A percentile compares a stretch with the other conserved stretches of the same genome.
These are phyloP conservation scores for Aspergillus incahuasiensis DNA, from an alignment of 495 filamentous ascomycete genomes.

Conservation along the genomic window DNA sequence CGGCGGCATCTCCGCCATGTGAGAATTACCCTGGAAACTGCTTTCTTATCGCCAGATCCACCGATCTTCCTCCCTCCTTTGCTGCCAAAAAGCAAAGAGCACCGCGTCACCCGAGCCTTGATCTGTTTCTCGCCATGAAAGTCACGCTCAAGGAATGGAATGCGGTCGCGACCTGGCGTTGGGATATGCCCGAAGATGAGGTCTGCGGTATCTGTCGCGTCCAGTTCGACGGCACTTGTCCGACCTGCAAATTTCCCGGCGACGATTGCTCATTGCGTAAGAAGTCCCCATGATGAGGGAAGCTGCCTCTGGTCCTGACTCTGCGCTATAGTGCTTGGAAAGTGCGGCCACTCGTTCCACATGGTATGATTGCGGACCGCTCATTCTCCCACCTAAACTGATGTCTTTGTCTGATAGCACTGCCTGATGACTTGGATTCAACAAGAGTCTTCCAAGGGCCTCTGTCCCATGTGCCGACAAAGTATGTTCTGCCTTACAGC, in stretches of 20 bases:
- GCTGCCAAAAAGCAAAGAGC: neutral
- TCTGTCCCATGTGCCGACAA: slow-evolving; percentile 97
- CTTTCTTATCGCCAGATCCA: slow-evolving; percentile 11
- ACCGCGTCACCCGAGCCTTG: neutral
- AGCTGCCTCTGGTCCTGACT: neutral
- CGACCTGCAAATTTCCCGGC: slow-evolving; percentile 95
- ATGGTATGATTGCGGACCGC: slow-evolving; percentile 57
- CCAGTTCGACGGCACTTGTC: slow-evolving; percentile 95
- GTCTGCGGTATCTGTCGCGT: slow-evolving; percentile 98
- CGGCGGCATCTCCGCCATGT: slow-evolving; percentile 21
- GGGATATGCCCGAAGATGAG: slow-evolving; percentile 97
- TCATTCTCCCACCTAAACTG: slow-evolving; percentile 15
- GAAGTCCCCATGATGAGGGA: slow-evolving; percentile 22
- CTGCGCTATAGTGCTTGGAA: slow-evolving; percentile 68
- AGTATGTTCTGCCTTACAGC: slow-evolving; percentile 50
- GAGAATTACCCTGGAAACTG: slow-evolving; percentile 13
- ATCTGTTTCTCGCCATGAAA: slow-evolving; percentile 54
- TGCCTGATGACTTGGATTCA: slow-evolving; percentile 95
- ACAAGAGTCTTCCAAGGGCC: slow-evolving; percentile 85
- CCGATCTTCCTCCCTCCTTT: slow-evolving; percentile 15
- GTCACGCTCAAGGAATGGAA: slow-evolving; percentile 90
- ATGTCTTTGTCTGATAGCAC: slow-evolving; percentile 55
- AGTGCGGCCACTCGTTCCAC: slow-evolving; percentile 95
- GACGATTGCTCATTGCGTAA: slow-evolving; percentile 89
- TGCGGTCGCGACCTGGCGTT: slow-evolving; percentile 91